Base-by-base conservation (phyloP, 2,329 filamentous ascomycete genomes). In the Amylocarpus encephaloides region DNA sequence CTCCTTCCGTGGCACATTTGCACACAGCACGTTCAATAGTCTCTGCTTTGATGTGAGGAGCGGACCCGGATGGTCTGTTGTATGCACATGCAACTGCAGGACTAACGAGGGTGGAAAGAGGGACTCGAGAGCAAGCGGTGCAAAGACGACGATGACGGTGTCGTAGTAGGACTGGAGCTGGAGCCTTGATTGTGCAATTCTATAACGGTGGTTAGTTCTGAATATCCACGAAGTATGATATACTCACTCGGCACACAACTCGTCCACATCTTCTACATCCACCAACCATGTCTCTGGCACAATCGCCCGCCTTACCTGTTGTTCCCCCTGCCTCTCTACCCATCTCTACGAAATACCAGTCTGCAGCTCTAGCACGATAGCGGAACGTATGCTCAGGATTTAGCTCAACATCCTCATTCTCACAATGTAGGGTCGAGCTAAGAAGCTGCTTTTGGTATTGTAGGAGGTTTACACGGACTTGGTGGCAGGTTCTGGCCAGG, bases 151-250 rank as follows among this genome's bases (percentile, higher is more conserved):
- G 86, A 65, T 94, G 85, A 35, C 92, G 83, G 54, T 85, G 80
- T 38, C 80, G 82, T 34, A 95, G 75, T 18, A 81, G 75, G 30
- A 76, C 72, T 1, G 77, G 74, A 2, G 85, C 80, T 0, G 88
- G 89, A 0, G 86, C 82, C 68, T 96, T 95, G 62, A 88, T 85
- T 5, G 85, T 84, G 68, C 92, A 97, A 61, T 97, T 97, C 89
- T 95, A 66, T 46, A 18, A 46, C 10, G 6, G 43, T 5, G 9
- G 26, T 58, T 34, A 52, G 38, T 29, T 52, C 45, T 46, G 26
- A 13, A 30, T 18, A 16, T 2, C 30, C 15, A 45, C 15, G n/a
- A 45, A 34, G 33, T 32, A 15, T 33, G n/a, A 12, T 18, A 38
- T 42, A 29, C 79, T 67, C 77, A 94, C 90, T 70, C 92, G 80